Evolutionary conservation across 176 grass and related monocot genomes (phyloP).

Genomic region (Lolium perenne): DNA sequence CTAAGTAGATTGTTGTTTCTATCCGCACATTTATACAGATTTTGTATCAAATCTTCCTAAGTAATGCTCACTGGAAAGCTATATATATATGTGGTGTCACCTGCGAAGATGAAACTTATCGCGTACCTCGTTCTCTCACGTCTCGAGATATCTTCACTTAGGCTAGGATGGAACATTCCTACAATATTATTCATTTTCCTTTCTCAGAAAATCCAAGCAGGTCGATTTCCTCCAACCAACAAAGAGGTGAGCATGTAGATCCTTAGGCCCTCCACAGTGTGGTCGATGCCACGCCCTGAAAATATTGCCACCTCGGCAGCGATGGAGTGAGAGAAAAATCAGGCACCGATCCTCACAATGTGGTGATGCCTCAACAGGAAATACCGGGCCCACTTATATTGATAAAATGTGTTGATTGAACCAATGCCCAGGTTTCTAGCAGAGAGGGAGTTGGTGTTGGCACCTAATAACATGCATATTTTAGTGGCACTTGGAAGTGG

Average conservation of each 20-base stretch:
- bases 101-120: neutral
- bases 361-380: no score
- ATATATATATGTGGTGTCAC: neutral
- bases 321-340: no score
- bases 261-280: no score
- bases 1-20: neutral
- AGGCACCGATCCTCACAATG: no score
- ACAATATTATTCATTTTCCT: neutral
- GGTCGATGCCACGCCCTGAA: no score
- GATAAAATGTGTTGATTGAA: no score
- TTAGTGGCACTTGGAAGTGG: no score
- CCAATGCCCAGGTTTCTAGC: no score
- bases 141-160: neutral
- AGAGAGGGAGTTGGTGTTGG: no score
- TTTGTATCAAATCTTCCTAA: neutral
- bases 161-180: neutral
- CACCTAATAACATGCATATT: no score
- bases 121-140: neutral
- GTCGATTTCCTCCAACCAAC: neutral
- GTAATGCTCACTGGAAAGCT: neutral
- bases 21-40: neutral
- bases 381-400: no score
- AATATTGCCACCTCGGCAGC: no score
- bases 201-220: neutral
- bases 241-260: neutral